Conservation (phyloP, 2,329 filamentous ascomycete genomes). For the Cladosporium colombiae region DNA sequence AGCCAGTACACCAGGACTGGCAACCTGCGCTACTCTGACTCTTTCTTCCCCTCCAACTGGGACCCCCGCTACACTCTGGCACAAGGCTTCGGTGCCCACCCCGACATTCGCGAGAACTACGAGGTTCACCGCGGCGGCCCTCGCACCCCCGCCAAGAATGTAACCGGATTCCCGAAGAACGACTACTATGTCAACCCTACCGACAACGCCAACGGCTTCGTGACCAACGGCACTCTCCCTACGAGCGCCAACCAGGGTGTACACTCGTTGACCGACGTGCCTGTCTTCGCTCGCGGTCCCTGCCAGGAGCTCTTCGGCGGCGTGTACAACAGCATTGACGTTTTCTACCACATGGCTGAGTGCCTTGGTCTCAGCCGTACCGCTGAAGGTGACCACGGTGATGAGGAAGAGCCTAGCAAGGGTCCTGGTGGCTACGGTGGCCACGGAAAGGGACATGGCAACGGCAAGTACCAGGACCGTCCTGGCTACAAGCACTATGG, state of each 20-base stretch:
- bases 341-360: conserved; percentile 73
- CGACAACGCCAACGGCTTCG: conserved; percentile 66
- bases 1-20: conserved; percentile 72
- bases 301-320: conserved; percentile 77
- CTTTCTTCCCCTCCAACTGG: conserved; percentile 80
- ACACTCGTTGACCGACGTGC: conserved; percentile 75
- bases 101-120: conserved; percentile 77
- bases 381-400: conserved; percentile 13
- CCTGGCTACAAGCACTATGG: conserved; percentile 20
- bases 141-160: conserved; percentile 60
- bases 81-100: conserved; percentile 68
- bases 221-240: conserved; percentile 74
- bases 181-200: conserved; percentile 69
- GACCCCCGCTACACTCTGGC: conserved; percentile 81
- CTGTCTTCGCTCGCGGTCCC: conserved; percentile 75
- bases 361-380: conserved; percentile 59
- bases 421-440: conserved; percentile 21
- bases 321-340: conserved; percentile 68
- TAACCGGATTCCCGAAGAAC: conserved; percentile 47
- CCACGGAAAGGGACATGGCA: conserved; percentile 25
- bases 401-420: conserved; percentile 20
- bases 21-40: conserved; percentile 65
- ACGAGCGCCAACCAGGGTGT: conserved; percentile 66
- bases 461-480: conserved; percentile 17
- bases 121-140: conserved; percentile 67